Conservation (phyloP, 805 yeast species). For the Ogataea parapolymorpha region DNA sequence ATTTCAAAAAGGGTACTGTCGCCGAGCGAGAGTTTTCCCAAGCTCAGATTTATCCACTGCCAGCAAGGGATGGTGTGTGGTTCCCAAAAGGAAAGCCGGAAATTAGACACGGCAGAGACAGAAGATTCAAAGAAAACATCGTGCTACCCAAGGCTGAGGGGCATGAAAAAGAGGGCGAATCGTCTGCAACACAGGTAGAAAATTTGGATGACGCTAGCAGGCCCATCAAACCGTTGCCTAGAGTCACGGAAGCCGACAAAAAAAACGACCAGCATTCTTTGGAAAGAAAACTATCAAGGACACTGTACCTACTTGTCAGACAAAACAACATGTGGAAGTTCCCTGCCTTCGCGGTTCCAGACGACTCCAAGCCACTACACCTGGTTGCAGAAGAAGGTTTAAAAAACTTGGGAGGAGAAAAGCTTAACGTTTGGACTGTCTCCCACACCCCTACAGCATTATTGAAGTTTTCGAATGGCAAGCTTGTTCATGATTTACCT, state of each 20-base stretch:
- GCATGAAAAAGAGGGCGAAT: slow-evolving; percentile 15
- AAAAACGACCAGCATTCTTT: slow-evolving; percentile 59
- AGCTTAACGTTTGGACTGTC: slow-evolving; percentile 85
- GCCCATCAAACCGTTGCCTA: slow-evolving; percentile 65
- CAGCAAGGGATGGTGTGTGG: slow-evolving; percentile 70
- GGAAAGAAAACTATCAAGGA: slow-evolving; percentile 75
- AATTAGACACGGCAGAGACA: slow-evolving; percentile 82
- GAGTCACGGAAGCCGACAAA: slow-evolving; percentile 76
- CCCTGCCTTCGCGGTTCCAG: slow-evolving; percentile 60
- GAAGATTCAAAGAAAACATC: slow-evolving; percentile 75
- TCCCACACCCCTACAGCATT: slow-evolving; percentile 84
- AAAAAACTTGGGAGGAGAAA: slow-evolving; percentile 64
- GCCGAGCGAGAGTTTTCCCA: slow-evolving; percentile 77
- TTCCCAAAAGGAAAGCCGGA: slow-evolving; percentile 85
- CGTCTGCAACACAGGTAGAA: slow-evolving; percentile 21
- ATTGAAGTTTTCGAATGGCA: slow-evolving; percentile 39
- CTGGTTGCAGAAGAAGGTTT: slow-evolving; percentile 73
- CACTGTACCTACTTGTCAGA: slow-evolving; percentile 72
- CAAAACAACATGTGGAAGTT: slow-evolving; percentile 59
- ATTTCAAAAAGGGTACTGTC: slow-evolving; percentile 85
- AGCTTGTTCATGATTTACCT: slow-evolving; percentile 20
- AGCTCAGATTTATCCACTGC: slow-evolving; percentile 72
- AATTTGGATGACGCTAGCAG: slow-evolving; percentile 57
- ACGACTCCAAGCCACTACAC: slow-evolving; percentile 56
- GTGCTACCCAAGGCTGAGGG: slow-evolving; percentile 64